phyloP scores from a whole-genome alignment of 305 asterid species.

The Fraxinus dipetala region DNA sequence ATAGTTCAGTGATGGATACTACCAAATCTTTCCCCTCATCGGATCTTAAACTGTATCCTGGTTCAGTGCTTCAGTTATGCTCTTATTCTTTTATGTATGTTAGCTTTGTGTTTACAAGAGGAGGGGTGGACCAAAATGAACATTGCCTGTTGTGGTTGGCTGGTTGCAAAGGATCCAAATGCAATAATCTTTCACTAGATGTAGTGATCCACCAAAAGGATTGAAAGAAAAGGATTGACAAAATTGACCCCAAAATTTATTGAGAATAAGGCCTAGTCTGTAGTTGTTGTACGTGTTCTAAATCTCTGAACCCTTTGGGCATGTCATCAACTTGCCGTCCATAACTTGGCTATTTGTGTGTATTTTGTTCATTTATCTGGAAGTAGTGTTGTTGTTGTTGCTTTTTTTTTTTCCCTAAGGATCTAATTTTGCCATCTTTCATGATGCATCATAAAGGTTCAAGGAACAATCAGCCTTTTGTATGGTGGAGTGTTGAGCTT shows the following conservation, averaged over 20 bases:
- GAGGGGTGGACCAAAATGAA: neutral
- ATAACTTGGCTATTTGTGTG: constrained; percentile 9
- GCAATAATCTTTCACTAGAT: neutral
- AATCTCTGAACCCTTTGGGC: constrained; percentile 10
- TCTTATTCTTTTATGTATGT: neutral
- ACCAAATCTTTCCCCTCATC: neutral
- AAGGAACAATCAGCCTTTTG: constrained; percentile 93
- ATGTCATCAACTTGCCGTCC: constrained; percentile 8
- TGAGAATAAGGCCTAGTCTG: neutral
- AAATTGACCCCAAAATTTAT: neutral
- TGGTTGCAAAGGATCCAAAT: neutral
- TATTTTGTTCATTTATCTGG: constrained; percentile 2
- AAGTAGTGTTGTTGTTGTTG: neutral
- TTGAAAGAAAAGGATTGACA: neutral
- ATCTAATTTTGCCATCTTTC: constrained; percentile 25
- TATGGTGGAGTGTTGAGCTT: constrained; percentile 75
- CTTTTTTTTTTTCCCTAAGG: neutral
- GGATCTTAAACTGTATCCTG: neutral
- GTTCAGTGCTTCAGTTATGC: neutral
- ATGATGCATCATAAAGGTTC: constrained; percentile 59
- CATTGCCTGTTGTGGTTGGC: neutral
- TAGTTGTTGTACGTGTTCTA: neutral
- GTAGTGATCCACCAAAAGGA: neutral
- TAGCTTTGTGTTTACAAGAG: neutral
- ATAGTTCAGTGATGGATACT: neutral